These are phyloP conservation scores for Ceratobasidium sp. DNA, from an alignment of 1,284 basidiomycete genomes.

Conservation along the genomic window DNA sequence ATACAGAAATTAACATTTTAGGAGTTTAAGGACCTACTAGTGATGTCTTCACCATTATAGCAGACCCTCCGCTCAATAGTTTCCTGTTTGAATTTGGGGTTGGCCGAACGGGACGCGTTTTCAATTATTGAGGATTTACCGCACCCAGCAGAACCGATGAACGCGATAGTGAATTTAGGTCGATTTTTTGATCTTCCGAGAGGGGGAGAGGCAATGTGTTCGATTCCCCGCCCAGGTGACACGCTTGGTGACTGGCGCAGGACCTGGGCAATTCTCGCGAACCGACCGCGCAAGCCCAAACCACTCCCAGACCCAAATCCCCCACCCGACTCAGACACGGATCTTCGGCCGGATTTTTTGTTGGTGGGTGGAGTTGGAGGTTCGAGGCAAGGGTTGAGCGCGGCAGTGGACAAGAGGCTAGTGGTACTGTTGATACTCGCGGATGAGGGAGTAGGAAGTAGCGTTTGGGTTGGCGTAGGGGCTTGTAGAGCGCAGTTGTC, in stretches of 20 bases:
- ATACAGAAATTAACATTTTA: no score
- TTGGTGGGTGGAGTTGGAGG: neutral
- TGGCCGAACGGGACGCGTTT: constrained; percentile 71
- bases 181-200: constrained; percentile 3
- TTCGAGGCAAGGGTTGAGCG: neutral
- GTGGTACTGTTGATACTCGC: constrained; percentile 29
- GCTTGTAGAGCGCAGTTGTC: constrained; percentile 40
- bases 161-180: constrained; percentile 61
- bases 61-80: constrained; percentile 51
- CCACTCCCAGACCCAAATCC: constrained; percentile 36
- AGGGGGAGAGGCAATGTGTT: constrained; percentile 25
- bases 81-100: constrained; percentile 56
- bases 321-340: constrained; percentile 34
- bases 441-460: constrained; percentile 35
- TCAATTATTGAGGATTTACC: constrained; percentile 79
- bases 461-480: constrained; percentile 30
- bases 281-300: constrained; percentile 19
- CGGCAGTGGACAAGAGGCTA: constrained; percentile 10
- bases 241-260: constrained; percentile 30
- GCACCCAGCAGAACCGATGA: constrained; percentile 76
- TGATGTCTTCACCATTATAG: constrained; percentile 56
- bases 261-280: constrained; percentile 4
- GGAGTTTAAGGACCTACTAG: constrained; percentile 61
- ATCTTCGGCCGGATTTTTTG: constrained; percentile 27
- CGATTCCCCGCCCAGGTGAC: constrained; percentile 38